These are phyloP conservation scores for Onygenales sp. DNA, from an alignment of 2,329 filamentous ascomycete species.

Conservation along the genomic window DNA sequence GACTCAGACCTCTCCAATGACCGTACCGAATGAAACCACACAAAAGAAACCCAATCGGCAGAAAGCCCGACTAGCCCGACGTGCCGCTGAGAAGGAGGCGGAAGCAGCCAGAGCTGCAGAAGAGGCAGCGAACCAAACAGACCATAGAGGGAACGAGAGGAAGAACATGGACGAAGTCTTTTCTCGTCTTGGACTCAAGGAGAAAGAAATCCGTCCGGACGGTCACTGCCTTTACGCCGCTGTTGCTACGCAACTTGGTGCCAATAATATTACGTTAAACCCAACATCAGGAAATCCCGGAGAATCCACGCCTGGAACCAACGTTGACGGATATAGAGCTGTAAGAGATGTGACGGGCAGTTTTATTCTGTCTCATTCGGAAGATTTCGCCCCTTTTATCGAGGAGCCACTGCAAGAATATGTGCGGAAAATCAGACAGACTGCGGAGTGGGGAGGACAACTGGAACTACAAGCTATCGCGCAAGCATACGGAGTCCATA, in stretches of 20 bases:
- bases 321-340: constrained; percentile 49
- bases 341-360: constrained; percentile 64
- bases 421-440: constrained; percentile 66
- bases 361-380: constrained; percentile 64
- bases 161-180: constrained; percentile 62
- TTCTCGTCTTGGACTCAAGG: constrained; percentile 51
- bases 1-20: not conserved
- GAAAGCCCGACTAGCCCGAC: constrained; percentile 80
- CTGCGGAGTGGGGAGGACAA: constrained; percentile 93
- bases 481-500: constrained; percentile 66
- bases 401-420: constrained; percentile 71
- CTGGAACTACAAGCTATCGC: constrained; percentile 80
- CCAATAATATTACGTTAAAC: constrained; percentile 31
- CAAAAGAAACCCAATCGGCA: constrained; percentile 77
- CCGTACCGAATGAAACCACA: constrained; percentile 3
- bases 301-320: constrained; percentile 14
- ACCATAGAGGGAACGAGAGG: constrained; percentile 62
- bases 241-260: constrained; percentile 69
- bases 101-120: constrained; percentile 56
- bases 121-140: constrained; percentile 66
- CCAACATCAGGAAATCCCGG: constrained; percentile 26
- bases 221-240: constrained; percentile 94
- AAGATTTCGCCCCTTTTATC: constrained; percentile 79
- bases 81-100: constrained; percentile 74
- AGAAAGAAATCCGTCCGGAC: constrained; percentile 77